Conservation (phyloP, 768 basidiomycete species). For the Xanthoconium stramineum region DNA sequence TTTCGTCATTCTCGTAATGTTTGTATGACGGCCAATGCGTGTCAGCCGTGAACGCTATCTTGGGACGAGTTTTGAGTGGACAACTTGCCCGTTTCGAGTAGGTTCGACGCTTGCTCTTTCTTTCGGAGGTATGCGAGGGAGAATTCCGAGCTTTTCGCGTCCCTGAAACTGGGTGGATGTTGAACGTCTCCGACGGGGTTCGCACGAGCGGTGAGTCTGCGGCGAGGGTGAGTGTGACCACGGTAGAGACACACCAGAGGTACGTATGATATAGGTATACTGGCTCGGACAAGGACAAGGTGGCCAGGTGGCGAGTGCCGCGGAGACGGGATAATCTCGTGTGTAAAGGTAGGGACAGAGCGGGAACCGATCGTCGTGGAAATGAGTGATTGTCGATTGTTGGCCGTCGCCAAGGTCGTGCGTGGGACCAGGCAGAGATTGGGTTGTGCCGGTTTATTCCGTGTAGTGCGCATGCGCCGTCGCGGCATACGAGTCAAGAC, state of each 20-base stretch:
- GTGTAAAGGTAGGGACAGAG: neutral
- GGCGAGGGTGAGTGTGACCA: neutral
- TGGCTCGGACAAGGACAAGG: too few relatives aligned
- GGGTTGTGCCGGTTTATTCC: constrained; percentile 17
- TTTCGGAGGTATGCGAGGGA: neutral
- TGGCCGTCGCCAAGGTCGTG: constrained; percentile 13
- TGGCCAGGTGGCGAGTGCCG: neutral
- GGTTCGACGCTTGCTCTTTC: neutral
- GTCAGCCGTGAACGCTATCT: constrained; percentile 18
- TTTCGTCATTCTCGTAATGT: constrained; percentile 1
- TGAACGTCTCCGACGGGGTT: neutral
- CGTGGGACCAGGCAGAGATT: constrained; percentile 7
- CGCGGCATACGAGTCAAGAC: constrained; percentile 1
- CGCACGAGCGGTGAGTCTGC: neutral
- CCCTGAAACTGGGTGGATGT: neutral
- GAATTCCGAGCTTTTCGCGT: neutral
- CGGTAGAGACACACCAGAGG: too few relatives aligned
- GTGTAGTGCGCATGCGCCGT: neutral
- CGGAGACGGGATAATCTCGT: neutral
- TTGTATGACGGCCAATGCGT: neutral
- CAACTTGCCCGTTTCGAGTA: neutral
- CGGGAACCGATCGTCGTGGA: constrained; percentile 20
- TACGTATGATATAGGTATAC: too few relatives aligned
- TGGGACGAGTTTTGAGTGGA: neutral
- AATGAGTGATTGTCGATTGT: constrained; percentile 2